Evolutionary conservation across 2,329 filamentous ascomycete genomes (phyloP).

Genomic region (Colletotrichum trifolii): DNA sequence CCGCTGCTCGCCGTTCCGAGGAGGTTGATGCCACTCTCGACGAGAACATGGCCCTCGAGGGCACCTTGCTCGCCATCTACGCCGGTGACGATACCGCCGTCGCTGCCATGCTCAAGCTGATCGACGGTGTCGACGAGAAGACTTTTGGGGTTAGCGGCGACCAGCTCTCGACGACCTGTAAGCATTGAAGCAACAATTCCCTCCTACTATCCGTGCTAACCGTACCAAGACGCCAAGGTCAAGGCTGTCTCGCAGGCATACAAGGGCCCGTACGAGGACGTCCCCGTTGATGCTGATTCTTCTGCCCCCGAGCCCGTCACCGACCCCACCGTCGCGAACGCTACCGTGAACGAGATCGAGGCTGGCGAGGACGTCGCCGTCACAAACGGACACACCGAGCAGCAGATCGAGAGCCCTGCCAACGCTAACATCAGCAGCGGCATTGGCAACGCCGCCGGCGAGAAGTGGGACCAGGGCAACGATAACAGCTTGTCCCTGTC

Average conservation of each 20-base stretch:
- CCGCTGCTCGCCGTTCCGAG: constrained; percentile 79
- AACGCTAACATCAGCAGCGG: constrained; percentile 64
- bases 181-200: constrained; percentile 45
- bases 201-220: constrained; percentile 38
- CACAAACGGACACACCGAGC: constrained; percentile 56
- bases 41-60: constrained; percentile 84
- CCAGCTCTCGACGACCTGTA: constrained; percentile 77
- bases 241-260: constrained; percentile 67
- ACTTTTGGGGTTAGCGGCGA: constrained; percentile 74
- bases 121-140: constrained; percentile 75
- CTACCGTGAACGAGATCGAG: constrained; percentile 75
- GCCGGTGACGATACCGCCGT: constrained; percentile 81
- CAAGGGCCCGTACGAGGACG: constrained; percentile 53
- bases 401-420: constrained; percentile 54
- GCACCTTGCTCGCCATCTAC: constrained; percentile 82
- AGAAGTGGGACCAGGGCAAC: constrained; percentile 71
- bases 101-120: constrained; percentile 79
- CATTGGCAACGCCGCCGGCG: constrained; percentile 70
- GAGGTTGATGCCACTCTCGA: constrained; percentile 73
- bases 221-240: constrained; percentile 64
- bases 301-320: constrained; percentile 52
- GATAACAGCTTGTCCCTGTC: constrained; percentile 50
- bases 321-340: constrained; percentile 76
- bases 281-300: constrained; percentile 37
- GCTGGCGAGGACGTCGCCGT: constrained; percentile 53